phyloP scores from a whole-genome alignment of 495 filamentous ascomycete species.

The Pyrenula massariospora region DNA sequence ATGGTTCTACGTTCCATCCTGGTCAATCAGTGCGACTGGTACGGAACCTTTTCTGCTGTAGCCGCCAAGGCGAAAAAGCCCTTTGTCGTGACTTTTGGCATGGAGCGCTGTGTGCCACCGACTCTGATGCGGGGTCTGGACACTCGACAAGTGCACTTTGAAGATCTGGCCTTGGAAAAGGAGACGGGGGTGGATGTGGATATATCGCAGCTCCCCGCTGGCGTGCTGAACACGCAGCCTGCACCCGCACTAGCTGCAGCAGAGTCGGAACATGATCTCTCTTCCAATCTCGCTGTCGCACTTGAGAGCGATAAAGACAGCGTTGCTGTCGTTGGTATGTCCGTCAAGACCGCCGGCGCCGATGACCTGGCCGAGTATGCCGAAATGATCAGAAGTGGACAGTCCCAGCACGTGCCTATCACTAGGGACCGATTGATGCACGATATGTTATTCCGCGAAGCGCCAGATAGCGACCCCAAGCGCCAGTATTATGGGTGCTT shows the following conservation, averaged over 20 bases:
- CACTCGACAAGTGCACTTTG: conserved; percentile 8
- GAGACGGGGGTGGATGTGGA: background rate
- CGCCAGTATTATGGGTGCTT: conserved; percentile 37
- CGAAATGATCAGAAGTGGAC: conserved; percentile 12
- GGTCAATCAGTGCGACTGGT: conserved; percentile 19
- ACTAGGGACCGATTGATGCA: conserved; percentile 12
- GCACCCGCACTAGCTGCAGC: conserved; percentile 1
- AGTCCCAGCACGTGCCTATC: conserved; percentile 19
- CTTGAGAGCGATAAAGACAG: conserved; percentile 3
- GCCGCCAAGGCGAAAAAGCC: conserved; percentile 2
- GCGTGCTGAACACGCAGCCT: conserved; percentile 1
- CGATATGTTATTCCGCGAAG: conserved; percentile 3
- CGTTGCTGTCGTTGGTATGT: conserved; percentile 24
- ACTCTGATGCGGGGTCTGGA: conserved; percentile 8
- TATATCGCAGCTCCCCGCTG: background rate
- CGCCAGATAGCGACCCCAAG: conserved; percentile 8
- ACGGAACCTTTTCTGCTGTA: conserved; percentile 8
- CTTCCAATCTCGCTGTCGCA: background rate
- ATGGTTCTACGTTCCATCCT: conserved; percentile 19
- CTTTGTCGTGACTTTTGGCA: conserved; percentile 15
- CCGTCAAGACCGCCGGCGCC: conserved; percentile 19
- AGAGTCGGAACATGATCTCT: conserved; percentile 2
- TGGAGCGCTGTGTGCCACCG: conserved; percentile 16
- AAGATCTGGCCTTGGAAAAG: background rate
- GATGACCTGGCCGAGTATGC: conserved; percentile 17